Percentiles rank a stretch among this genome's conserved stretches.
These are phyloP conservation scores for Tilletia setariae DNA, from an alignment of 1,284 basidiomycete species.

Conservation along the genomic window DNA sequence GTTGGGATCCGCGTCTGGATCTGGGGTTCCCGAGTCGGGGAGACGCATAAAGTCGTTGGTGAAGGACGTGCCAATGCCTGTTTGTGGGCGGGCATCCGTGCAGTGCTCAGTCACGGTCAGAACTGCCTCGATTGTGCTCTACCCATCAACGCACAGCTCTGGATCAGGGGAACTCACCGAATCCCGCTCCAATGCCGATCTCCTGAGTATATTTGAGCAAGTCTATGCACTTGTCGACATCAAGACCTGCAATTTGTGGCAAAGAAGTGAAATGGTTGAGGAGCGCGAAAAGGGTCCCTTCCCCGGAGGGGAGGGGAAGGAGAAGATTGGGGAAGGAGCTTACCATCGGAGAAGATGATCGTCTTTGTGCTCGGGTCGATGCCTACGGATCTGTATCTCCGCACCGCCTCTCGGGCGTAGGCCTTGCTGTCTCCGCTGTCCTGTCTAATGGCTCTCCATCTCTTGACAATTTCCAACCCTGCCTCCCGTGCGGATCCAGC, in stretches of 20 bases:
- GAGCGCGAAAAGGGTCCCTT: neutral
- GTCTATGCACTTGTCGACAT: constrained; percentile 40
- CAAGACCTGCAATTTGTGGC: constrained; percentile 21
- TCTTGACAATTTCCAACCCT: constrained; percentile 40
- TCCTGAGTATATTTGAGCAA: constrained; percentile 34
- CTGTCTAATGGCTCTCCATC: constrained; percentile 50
- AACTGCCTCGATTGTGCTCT: no score
- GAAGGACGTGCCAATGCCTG: constrained; percentile 39
- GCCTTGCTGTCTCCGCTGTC: constrained; percentile 45
- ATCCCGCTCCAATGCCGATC: constrained; percentile 46
- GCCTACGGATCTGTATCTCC: constrained; percentile 37
- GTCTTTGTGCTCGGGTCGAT: constrained; percentile 44
- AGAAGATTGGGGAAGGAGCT: neutral
- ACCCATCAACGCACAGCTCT: no score
- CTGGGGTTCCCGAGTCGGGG: neutral
- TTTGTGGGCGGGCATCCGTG: neutral
- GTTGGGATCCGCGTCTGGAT: neutral
- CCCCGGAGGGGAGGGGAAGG: neutral
- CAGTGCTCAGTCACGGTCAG: no score
- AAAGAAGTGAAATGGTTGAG: neutral
- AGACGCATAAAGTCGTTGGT: constrained; percentile 41
- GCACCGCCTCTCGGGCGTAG: constrained; percentile 39
- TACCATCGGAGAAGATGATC: constrained; percentile 48
- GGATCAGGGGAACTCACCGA: constrained; percentile 29
- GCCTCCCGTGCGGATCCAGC: neutral